Evolutionary conservation across 2,329 filamentous ascomycete species (phyloP), one percentile per base, ranked within the genome.

Genomic region (Diaporthe citri): DNA sequence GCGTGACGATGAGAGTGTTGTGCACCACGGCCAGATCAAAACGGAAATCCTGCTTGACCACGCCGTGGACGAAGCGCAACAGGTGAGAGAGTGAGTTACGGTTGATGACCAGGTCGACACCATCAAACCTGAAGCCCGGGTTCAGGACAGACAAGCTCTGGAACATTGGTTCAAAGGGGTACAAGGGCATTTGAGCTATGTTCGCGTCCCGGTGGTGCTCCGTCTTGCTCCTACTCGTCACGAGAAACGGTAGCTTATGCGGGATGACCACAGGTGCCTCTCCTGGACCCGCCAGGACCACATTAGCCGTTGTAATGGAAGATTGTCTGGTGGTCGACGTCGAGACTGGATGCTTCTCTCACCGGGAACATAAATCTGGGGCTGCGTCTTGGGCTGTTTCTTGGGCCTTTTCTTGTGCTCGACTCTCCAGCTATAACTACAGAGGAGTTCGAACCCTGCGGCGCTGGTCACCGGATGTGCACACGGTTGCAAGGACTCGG

Each of bases 61-160:
- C 13, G 25, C 60, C 69, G 3, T 41, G 25, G 62, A 28, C 60
- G 56, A 82, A 79, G 31, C 79, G 74, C 20, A 83, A 76, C 1
- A 83, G 69, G 55, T 76, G 77, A 34, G 69, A 73, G 25, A 81
- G 77, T 64, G 74, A 77, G 52, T 78, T 80, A 7, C 81, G 79
- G 64, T 82, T 82, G 41, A 78, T 72, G 6, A 84, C 70, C 5
- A 84, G 39, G 43, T 84, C 81, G 31, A 83, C 69, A 4, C 80
- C 72, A 64, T 78, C 74, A 34, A 83, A 82, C 28, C 71, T 75
- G 64, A 76, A 75, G 1, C 25, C 28, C 0, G 79, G 79, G 9
- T 77, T 79, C 79, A 80, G 80, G 22, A 72, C 31, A 5, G 73
- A 74, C 9, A 79, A 75, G 57, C 81, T 81, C n/a, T 77, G 73